Conservation (phyloP, 257 asterid genomes). For the Vinca minor region DNA sequence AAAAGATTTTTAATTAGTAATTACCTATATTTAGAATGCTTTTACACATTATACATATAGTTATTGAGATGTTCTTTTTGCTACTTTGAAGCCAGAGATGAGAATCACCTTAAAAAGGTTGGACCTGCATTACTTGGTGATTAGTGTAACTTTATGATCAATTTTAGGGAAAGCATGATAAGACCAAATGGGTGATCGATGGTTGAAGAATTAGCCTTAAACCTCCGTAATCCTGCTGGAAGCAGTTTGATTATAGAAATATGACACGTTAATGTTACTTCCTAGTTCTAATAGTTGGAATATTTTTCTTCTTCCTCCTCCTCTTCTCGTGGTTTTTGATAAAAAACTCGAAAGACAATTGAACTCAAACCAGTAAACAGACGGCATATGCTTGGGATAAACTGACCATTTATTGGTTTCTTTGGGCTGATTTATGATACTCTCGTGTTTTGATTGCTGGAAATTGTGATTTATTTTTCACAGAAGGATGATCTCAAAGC, state of each 20-base stretch:
- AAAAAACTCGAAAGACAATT: neutral
- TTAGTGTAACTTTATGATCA: no score
- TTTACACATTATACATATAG: no score
- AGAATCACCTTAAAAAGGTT: no score
- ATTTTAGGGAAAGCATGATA: no score
- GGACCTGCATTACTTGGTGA: no score
- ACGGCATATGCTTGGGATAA: neutral
- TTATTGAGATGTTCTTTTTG: no score
- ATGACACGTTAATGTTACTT: neutral
- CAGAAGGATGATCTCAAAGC: conserved; percentile 91
- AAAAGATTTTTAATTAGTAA: no score
- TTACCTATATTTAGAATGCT: no score
- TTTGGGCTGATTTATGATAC: neutral
- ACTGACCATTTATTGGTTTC: neutral
- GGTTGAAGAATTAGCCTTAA: no score
- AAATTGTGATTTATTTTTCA: conserved; percentile 20
- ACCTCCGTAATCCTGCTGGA: neutral
- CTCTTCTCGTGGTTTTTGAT: neutral
- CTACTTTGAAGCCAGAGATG: no score
- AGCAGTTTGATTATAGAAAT: neutral
- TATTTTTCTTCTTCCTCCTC: neutral
- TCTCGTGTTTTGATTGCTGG: conserved; percentile 5
- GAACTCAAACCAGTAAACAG: neutral
- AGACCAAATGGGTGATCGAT: no score
- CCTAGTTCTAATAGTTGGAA: neutral